These are phyloP conservation scores for Lupinus albus DNA, from an alignment of 306 rosid genomes.

Conservation along the genomic window DNA sequence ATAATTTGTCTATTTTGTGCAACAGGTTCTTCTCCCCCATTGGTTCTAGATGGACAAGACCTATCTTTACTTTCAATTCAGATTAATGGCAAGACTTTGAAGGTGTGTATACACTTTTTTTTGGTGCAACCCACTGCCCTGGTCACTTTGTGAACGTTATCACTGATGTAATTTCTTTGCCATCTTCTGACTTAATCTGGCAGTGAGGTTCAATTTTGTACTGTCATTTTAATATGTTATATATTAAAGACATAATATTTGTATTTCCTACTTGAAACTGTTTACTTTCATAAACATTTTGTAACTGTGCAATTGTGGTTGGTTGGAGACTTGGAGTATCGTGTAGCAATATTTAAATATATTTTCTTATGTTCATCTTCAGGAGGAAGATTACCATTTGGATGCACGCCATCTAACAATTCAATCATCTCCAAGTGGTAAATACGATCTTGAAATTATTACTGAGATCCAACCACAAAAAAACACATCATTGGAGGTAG, in stretches of 20 bases:
- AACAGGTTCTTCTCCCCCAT: constrained; percentile 69
- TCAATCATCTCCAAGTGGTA: constrained; percentile 66
- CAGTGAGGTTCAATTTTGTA: constrained; percentile 27
- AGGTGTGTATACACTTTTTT: constrained; percentile 49
- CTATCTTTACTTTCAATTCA: constrained; percentile 65
- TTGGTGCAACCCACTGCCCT: no score
- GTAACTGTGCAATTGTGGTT: constrained; percentile 8
- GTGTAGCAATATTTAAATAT: constrained; percentile 25
- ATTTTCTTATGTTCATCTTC: constrained; percentile 26
- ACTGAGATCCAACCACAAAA: constrained; percentile 79
- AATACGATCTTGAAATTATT: constrained; percentile 74
- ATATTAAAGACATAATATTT: constrained; percentile 21
- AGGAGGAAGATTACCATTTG: constrained; percentile 75
- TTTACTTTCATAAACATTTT: constrained; percentile 27
- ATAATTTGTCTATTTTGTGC: constrained; percentile 33
- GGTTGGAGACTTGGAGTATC: no score
- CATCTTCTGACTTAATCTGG: constrained; percentile 17
- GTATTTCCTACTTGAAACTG: constrained; percentile 15
- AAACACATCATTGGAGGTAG: constrained; percentile 93
- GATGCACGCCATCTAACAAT: constrained; percentile 76
- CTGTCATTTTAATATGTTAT: constrained; percentile 1
- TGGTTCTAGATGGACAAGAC: constrained; percentile 81
- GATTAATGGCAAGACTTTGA: constrained; percentile 66
- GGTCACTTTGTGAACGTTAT: constrained; percentile 11
- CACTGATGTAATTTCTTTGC: constrained; percentile 31